Conservation (phyloP, 768 basidiomycete genomes). For the Rossbeevera mucosa region DNA sequence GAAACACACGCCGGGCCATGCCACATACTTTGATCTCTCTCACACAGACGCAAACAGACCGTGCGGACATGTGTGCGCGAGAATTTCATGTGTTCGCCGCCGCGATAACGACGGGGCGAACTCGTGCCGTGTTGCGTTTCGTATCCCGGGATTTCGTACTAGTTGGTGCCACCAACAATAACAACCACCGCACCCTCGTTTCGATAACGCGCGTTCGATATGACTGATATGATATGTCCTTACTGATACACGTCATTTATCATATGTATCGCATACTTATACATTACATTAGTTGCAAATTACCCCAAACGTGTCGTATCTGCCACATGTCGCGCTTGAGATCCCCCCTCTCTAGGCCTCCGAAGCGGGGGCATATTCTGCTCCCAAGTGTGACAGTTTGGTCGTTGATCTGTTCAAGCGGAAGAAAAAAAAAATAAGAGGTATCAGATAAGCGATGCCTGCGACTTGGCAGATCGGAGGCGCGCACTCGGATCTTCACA, state of each 20-base stretch:
- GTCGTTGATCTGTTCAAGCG: neutral
- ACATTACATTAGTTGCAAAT: neutral
- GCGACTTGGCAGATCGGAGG: neutral
- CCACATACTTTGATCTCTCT: neutral
- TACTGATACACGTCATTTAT: neutral
- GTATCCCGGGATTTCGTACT: neutral
- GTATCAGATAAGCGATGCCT: neutral
- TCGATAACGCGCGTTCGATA: neutral
- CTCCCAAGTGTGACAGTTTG: neutral
- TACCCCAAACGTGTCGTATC: neutral
- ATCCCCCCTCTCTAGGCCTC: neutral
- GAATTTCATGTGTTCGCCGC: neutral
- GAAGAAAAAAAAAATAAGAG: neutral
- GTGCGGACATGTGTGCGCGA: neutral
- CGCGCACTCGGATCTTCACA: neutral
- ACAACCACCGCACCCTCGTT: conserved; percentile 11
- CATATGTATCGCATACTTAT: neutral
- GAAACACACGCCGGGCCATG: neutral
- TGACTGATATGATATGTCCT: neutral
- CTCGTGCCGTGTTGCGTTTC: neutral
- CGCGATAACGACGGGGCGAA: conserved; percentile 9
- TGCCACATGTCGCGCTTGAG: neutral
- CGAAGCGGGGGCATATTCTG: neutral
- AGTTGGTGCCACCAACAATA: neutral
- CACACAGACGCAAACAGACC: conserved; percentile 14